Percentiles rank a stretch among this genome's conserved stretches.
phyloP scores from a whole-genome alignment of 768 basidiomycete species.

The Lactarius tabidus region DNA sequence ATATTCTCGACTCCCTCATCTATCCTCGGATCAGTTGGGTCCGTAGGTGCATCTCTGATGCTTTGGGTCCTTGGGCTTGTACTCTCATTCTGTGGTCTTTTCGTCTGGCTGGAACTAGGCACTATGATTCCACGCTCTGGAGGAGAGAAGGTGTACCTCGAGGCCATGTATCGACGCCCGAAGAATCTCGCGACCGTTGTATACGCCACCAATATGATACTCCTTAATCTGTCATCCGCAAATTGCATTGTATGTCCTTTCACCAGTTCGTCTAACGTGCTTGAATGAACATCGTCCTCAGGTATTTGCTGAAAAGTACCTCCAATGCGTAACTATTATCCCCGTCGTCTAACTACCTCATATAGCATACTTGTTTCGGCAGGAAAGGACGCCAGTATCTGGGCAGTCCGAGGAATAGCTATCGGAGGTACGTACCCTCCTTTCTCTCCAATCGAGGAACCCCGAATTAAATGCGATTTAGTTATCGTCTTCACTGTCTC shows the following conservation, averaged over 20 bases:
- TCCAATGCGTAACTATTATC: background rate
- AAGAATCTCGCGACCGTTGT: conserved; percentile 46
- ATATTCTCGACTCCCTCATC: conserved; percentile 62
- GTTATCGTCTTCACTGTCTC: conserved; percentile 49
- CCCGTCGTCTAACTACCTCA: background rate
- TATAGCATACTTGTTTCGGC: conserved; percentile 48
- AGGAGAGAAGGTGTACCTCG: conserved; percentile 61
- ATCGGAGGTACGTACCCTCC: conserved; percentile 41
- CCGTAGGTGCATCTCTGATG: conserved; percentile 57
- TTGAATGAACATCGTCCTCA: conserved; percentile 2
- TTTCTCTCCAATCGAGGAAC: background rate
- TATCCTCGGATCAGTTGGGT: conserved; percentile 53
- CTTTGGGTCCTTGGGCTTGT: conserved; percentile 61
- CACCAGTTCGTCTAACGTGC: background rate
- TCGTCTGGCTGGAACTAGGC: conserved; percentile 61
- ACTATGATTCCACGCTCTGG: conserved; percentile 61
- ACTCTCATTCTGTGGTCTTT: conserved; percentile 54
- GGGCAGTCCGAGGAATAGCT: conserved; percentile 57
- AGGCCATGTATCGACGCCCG: conserved; percentile 49
- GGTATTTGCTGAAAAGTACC: conserved; percentile 33
- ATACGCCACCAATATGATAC: conserved; percentile 46
- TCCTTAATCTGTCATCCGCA: conserved; percentile 41
- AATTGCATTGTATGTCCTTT: conserved; percentile 45
- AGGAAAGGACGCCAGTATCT: conserved; percentile 38
- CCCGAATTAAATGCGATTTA: conserved; percentile 25